Evolutionary conservation across 176 grass and related monocot species (phyloP).

Genomic region (Hordeum vulgare): MorexV3_pseudomolecules_assembly NC_058524.1:626440664-626441163

Average conservation of each 20-base stretch:
- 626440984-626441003: constrained; percentile 89
- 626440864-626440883: constrained; percentile 98
- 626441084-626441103: background rate
- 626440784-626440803: background rate
- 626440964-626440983: constrained; percentile 96
- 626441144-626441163: constrained; percentile 87
- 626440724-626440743: constrained; percentile 97
- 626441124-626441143: constrained; percentile 39
- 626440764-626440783: background rate
- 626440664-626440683: constrained; percentile 89
- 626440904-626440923: constrained; percentile 99
- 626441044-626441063: constrained; percentile 94
- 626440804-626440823: background rate
- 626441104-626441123: background rate
- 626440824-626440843: constrained; percentile 72
- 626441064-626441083: constrained; percentile 46
- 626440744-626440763: constrained; percentile 90
- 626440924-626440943: constrained; percentile 96
- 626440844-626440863: constrained; percentile 97
- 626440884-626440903: constrained; percentile 99
- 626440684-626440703: constrained; percentile 94
- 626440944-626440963: constrained; percentile 97
- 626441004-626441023: constrained; percentile 98
- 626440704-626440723: constrained; percentile 96
- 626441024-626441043: constrained; percentile 97